Conservation (phyloP, 2,329 filamentous ascomycete species). For the Paracorniculantispora psalliotae region DNA sequence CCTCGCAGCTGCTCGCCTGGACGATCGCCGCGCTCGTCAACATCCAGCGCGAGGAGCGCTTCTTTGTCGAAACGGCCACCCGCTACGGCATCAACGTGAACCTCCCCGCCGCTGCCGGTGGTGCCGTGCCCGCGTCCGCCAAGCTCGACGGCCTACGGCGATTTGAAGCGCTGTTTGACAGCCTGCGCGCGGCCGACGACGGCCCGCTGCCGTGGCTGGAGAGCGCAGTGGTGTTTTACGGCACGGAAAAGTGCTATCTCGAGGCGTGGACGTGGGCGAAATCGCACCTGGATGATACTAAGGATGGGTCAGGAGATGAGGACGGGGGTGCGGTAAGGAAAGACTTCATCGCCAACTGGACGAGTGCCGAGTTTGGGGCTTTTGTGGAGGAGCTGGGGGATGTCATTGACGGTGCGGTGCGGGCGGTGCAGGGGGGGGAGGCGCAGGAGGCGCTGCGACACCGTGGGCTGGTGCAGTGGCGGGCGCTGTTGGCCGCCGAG, state of each 20-base stretch:
- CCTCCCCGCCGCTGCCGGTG: constrained; percentile 21
- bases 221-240: constrained; percentile 69
- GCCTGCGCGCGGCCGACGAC: constrained; percentile 39
- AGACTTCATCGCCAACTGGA: constrained; percentile 67
- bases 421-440: constrained; percentile 30
- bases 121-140: constrained; percentile 22
- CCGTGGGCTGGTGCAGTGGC: constrained; percentile 41
- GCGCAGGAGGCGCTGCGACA: constrained; percentile 28
- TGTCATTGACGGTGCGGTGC: constrained; percentile 51
- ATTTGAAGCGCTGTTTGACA: constrained; percentile 47
- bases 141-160: constrained; percentile 36
- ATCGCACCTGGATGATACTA: constrained; percentile 26
- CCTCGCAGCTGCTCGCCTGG: constrained; percentile 56
- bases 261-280: constrained; percentile 53
- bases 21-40: constrained; percentile 61
- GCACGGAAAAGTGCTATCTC: constrained; percentile 64
- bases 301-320: constrained; percentile 11
- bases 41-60: constrained; percentile 60
- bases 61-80: constrained; percentile 60
- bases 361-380: constrained; percentile 51
- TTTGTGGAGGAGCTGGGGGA: constrained; percentile 53
- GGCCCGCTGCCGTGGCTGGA: constrained; percentile 54
- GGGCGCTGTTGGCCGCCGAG: constrained; percentile 51
- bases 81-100: constrained; percentile 54
- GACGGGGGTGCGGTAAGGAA: constrained; percentile 61